Evolutionary conservation across 164 flowering plant genomes (phyloP).

Genomic region (Vitis cinerea): DNA sequence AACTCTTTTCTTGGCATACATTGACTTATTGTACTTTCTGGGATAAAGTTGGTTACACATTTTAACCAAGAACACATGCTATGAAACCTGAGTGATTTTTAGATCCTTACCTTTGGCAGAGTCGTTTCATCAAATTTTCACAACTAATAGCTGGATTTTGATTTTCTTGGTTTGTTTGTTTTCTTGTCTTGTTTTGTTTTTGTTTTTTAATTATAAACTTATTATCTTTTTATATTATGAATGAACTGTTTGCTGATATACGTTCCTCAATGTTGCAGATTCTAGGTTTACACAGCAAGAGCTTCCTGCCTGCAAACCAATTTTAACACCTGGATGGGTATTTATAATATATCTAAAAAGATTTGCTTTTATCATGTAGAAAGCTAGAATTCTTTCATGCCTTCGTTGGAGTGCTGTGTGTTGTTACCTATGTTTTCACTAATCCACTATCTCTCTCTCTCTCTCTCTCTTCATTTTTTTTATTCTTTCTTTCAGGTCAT

Average conservation of each 20-base stretch:
- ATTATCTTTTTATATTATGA: no score
- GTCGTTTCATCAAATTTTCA: no score
- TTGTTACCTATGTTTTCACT: neutral
- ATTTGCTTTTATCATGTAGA: neutral
- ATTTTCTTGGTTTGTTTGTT: neutral
- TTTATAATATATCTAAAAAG: neutral
- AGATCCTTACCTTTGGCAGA: no score
- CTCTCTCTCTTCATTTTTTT: neutral
- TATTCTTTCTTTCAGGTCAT: conserved; percentile 60
- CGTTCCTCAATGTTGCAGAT: conserved; percentile 43
- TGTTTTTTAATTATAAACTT: neutral
- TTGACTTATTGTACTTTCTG: no score
- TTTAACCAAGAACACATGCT: no score
- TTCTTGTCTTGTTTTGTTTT: neutral
- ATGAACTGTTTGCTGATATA: neutral
- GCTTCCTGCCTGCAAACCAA: conserved; percentile 94
- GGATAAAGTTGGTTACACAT: no score
- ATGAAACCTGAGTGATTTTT: no score
- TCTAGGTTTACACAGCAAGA: conserved; percentile 92
- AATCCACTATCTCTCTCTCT: neutral
- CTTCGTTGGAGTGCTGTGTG: no score
- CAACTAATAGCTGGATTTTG: neutral
- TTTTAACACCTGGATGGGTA: conserved; percentile 91
- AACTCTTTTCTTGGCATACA: no score
- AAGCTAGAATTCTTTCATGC: no score